Evolutionary conservation across 352 stramenopile genomes (phyloP).

Genomic region (Phytophthora parvispora): DNA sequence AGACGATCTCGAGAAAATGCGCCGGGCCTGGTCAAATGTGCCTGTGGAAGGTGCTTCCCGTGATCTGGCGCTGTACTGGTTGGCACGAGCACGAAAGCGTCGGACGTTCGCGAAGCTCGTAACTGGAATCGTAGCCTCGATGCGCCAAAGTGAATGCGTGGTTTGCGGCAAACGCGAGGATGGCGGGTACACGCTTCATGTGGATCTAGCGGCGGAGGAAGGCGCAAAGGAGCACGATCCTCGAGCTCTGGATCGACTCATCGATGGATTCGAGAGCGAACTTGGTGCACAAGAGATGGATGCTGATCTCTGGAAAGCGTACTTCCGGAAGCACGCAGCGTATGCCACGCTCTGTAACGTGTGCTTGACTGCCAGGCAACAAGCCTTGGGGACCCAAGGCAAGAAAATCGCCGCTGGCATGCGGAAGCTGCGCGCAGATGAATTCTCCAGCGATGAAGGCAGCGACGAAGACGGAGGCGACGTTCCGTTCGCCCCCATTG

Average conservation of each 20-base stretch:
- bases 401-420: conserved; percentile 45
- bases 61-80: conserved; percentile 94
- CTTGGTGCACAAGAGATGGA: conserved; percentile 92
- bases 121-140: conserved; percentile 77
- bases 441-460: conserved; percentile 93
- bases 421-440: conserved; percentile 85
- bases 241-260: conserved; percentile 81
- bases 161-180: conserved; percentile 80
- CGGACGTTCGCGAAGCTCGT: conserved; percentile 93
- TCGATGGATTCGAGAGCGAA: conserved; percentile 77
- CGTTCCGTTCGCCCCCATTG: conserved; percentile 93
- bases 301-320: conserved; percentile 96
- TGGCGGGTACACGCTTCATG: conserved; percentile 79
- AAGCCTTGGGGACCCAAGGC: conserved; percentile 19
- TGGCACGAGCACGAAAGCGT: conserved; percentile 94
- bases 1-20: conserved; percentile 92
- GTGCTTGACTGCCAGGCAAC: conserved; percentile 71
- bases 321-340: conserved; percentile 94
- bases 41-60: conserved; percentile 85
- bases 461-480: conserved; percentile 82
- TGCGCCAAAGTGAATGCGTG: conserved; percentile 88
- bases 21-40: conserved; percentile 88
- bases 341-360: conserved; percentile 97
- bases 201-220: conserved; percentile 80
- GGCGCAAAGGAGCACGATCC: conserved; percentile 76